Conservation (phyloP, 1,284 basidiomycete genomes). For the Cryptococcus jaspeensis region DNA sequence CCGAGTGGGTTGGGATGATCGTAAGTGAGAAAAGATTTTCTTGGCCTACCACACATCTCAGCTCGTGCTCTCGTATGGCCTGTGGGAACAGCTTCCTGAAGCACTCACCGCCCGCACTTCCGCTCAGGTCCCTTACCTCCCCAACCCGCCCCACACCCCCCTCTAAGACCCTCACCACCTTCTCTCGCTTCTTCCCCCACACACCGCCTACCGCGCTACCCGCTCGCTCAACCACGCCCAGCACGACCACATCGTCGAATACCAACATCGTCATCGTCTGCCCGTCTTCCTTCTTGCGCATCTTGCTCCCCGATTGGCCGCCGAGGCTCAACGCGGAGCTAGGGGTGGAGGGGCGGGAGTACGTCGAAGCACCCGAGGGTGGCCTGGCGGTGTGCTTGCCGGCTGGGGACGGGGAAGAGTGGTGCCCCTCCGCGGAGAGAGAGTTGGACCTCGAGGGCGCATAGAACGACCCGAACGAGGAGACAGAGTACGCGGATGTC, state of each 20-base stretch:
- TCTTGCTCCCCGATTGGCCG: conserved; percentile 8
- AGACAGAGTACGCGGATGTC: conserved; percentile 33
- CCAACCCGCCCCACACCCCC: conserved; percentile 42
- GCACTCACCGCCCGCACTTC: conserved; percentile 32
- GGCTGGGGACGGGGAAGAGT: conserved; percentile 1
- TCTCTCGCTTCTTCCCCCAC: conserved; percentile 25
- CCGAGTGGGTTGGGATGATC: conserved; percentile 9
- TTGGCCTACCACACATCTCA: conserved; percentile 12
- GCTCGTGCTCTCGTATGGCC: neutral
- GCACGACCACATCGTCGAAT: conserved; percentile 67
- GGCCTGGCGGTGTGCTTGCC: conserved; percentile 12
- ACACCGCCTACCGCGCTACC: conserved; percentile 27
- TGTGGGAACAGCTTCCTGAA: neutral
- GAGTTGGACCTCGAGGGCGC: conserved; percentile 22
- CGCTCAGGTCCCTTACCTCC: conserved; percentile 38
- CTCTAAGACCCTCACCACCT: conserved; percentile 30
- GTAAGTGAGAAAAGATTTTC: conserved; percentile 20
- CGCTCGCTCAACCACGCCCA: conserved; percentile 51
- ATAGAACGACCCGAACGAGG: conserved; percentile 16
- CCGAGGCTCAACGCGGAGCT: conserved; percentile 14
- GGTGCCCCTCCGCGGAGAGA: conserved; percentile 4
- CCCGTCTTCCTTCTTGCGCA: conserved; percentile 28
- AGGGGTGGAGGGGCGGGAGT: conserved; percentile 10
- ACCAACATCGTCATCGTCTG: conserved; percentile 59
- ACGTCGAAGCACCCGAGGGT: conserved; percentile 16